Conservation (phyloP, 306 rosid genomes). For the Quercus dentata region DNA sequence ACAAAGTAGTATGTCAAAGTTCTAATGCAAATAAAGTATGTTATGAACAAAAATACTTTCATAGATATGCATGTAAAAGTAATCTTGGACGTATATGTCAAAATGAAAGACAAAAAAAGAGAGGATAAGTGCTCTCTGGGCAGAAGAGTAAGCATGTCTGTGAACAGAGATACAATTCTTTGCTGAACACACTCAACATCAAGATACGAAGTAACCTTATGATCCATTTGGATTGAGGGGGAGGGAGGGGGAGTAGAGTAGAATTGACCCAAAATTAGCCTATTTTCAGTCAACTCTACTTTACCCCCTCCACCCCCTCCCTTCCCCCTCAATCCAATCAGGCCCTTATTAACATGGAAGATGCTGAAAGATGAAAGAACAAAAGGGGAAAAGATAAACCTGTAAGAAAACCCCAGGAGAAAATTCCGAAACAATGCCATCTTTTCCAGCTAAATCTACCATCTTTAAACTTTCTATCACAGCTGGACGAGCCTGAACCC, state of each 20-base stretch:
- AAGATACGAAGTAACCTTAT: slow-evolving; percentile 7
- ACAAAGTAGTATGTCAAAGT: neutral
- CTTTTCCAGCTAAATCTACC: slow-evolving; percentile 81
- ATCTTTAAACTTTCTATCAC: slow-evolving; percentile 60
- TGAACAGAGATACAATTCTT: neutral
- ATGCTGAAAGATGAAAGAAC: slow-evolving; percentile 3
- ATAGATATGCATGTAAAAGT: neutral
- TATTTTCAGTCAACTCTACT: too few species aligned
- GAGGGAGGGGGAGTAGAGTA: too few species aligned
- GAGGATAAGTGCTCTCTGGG: neutral
- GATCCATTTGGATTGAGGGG: neutral
- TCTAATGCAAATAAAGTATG: neutral
- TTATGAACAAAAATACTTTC: neutral
- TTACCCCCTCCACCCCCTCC: too few species aligned
- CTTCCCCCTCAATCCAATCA: too few species aligned
- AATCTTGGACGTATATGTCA: neutral
- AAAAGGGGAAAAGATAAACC: slow-evolving; percentile 40
- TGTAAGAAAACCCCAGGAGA: slow-evolving; percentile 93
- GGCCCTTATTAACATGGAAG: neutral
- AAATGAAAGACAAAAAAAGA: neutral
- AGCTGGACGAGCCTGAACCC: slow-evolving; percentile 84
- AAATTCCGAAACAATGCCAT: slow-evolving; percentile 77
- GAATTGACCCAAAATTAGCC: too few species aligned
- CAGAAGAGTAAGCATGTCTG: neutral
- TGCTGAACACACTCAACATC: slow-evolving; percentile 3